Evolutionary conservation across 371 early-diverging fungal species (phyloP), one percentile per base, ranked within the genome.

Genomic region (Mucor sp.): DNA sequence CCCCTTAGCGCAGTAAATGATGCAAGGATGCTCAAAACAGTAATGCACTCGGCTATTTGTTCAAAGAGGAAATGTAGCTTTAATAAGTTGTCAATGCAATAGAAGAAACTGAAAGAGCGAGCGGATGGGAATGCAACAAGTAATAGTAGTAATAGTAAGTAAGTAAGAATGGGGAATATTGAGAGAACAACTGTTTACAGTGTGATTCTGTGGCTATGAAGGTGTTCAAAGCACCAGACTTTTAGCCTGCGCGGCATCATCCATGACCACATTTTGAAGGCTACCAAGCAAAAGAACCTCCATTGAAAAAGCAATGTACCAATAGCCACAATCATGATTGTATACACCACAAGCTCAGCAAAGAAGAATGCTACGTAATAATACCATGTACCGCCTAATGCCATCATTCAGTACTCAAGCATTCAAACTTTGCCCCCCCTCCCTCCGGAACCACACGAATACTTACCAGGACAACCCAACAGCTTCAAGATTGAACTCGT

Each of bases 201-300:
- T 19, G 67, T 39, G 41, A 69, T 64, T 35, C 60, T 60, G 57
- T 65, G 65, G 30, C 66, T 62, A 32, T 70, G 62, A 35, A 70
- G 58, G 11, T 58, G 66, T 17, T 65, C 66, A 30, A 61, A 65
- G 37, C 73, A 72, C 73, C 73, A 69, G 9, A 32, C 47, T 39
- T 41, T 72, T 21, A 55, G 4, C 44, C 59, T 65, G 14, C n/a
- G 23, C 25, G 73, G 73, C 47, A 72, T 32, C 0, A 32, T 5
- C 80, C 81, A 81, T 9, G 77, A 72, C 81, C 81, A 83, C 74
- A 81, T 77, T 56, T 66, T 69, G 28, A 60, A 65, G 0, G 70
- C 76, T 19, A 83, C 65, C 8, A 41, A 33, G 15, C 70, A 71
- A 66, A 83, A 83, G 61, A 77, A 83, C 27, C 69, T 56, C 66